Percentiles rank a stretch among this genome's conserved stretches.
phyloP scores from a whole-genome alignment of 1,284 basidiomycete genomes.

The Papiliotrema nemorosa region DNA sequence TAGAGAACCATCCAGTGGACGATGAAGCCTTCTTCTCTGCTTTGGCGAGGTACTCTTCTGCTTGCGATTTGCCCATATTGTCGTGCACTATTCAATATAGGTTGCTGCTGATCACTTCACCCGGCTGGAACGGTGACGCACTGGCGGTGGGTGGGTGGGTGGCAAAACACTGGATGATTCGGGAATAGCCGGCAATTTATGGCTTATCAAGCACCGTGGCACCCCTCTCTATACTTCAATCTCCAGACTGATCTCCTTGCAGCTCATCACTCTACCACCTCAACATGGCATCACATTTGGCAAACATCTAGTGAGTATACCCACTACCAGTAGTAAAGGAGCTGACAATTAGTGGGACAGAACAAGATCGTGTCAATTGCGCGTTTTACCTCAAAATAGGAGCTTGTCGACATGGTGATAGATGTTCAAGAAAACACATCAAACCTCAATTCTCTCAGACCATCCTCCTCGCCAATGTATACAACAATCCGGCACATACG shows the following conservation, averaged over 20 bases:
- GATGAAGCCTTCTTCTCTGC: slow-evolving; percentile 89
- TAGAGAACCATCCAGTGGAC: slow-evolving; percentile 78
- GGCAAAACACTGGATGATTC: slow-evolving; percentile 3
- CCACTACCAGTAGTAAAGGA: neutral
- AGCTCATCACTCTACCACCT: neutral
- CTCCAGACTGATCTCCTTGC: neutral
- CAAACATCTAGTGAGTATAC: slow-evolving; percentile 48
- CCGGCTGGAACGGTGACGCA: neutral
- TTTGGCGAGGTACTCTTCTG: slow-evolving; percentile 64
- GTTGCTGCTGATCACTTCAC: neutral
- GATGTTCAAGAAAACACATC: slow-evolving; percentile 78
- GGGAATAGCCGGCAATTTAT: slow-evolving; percentile 26
- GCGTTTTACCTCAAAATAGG: slow-evolving; percentile 52
- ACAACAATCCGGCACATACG: slow-evolving; percentile 92
- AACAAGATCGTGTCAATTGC: slow-evolving; percentile 51
- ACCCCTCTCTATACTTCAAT: neutral
- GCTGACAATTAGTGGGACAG: slow-evolving; percentile 43
- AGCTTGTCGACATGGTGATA: slow-evolving; percentile 48
- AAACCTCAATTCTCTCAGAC: slow-evolving; percentile 96
- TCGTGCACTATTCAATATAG: neutral
- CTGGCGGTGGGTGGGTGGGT: neutral
- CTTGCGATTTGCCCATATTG: slow-evolving; percentile 38
- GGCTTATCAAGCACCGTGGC: slow-evolving; percentile 12
- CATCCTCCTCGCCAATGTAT: slow-evolving; percentile 96
- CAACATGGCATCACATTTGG: slow-evolving; percentile 47